Conservation (phyloP, 176 grass and related monocot species). For the Rhipidocladum racemiflorum region DNA sequence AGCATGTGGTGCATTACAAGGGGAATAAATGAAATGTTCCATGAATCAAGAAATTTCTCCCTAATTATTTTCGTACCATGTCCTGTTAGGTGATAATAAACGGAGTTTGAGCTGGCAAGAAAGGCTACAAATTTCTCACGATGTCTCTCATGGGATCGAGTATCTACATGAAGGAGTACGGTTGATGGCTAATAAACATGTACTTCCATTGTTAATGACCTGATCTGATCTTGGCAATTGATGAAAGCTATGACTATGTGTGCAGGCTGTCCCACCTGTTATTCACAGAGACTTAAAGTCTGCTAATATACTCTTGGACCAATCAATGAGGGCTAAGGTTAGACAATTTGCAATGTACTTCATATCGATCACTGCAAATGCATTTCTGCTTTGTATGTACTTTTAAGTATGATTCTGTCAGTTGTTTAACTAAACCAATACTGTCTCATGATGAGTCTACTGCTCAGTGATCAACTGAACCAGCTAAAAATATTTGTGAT, state of each 20-base stretch:
- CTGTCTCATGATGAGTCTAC: not conserved
- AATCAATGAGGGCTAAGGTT: conserved; percentile 90
- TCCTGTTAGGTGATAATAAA: conserved; percentile 67
- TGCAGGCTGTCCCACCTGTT: conserved; percentile 84
- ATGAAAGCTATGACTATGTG: conserved; percentile 34
- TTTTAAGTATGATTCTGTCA: conserved; percentile 24
- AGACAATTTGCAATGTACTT: conserved; percentile 11
- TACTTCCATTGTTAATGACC: conserved; percentile 15
- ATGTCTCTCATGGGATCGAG: conserved; percentile 91
- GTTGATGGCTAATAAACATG: conserved; percentile 14
- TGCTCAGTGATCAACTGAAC: not conserved
- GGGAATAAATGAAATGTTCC: not conserved
- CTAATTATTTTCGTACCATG: conserved; percentile 10
- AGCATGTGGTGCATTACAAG: not conserved
- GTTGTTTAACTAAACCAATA: conserved; percentile 12
- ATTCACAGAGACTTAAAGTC: conserved; percentile 96
- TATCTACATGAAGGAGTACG: conserved; percentile 98
- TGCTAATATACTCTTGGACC: conserved; percentile 93
- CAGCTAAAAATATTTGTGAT: not conserved
- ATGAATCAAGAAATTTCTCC: not conserved
- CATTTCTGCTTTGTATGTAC: conserved; percentile 12
- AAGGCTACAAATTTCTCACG: conserved; percentile 84
- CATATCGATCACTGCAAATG: conserved; percentile 20
- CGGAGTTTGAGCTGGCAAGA: conserved; percentile 80
- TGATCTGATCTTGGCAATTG: conserved; percentile 29